A percentile compares a stretch with the other conserved stretches of the same genome.
Evolutionary conservation across 1,139 yeast genomes (phyloP).

Genomic region (Saccharomyces hybrid): DNA sequence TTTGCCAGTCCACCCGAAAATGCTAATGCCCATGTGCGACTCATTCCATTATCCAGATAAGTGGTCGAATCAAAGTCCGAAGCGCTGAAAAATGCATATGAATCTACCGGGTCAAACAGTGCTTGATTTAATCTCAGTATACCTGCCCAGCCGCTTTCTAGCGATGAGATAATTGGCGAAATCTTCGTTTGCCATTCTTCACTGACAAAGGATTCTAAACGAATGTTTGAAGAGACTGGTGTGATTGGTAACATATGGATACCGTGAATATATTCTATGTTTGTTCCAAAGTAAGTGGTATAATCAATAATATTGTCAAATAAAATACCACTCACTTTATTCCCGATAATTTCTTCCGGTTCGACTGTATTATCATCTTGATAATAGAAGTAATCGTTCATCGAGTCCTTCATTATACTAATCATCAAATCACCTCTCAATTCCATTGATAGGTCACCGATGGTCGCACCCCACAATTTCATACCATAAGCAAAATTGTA

Average conservation of each 20-base stretch:
- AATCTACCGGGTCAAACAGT: conserved; percentile 53
- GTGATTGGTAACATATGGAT: conserved; percentile 91
- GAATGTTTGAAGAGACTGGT: conserved; percentile 69
- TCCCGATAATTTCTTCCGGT: conserved; percentile 49
- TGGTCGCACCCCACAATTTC: conserved; percentile 59
- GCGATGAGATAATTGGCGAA: conserved; percentile 41
- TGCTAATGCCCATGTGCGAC: conserved; percentile 83
- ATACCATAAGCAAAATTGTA: conserved; percentile 68
- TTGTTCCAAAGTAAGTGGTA: conserved; percentile 80
- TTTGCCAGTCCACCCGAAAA: conserved; percentile 49
- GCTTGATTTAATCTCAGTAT: conserved; percentile 74
- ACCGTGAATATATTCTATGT: conserved; percentile 80
- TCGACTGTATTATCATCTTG: conserved; percentile 41
- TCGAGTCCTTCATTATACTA: conserved; percentile 48
- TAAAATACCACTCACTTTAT: conserved; percentile 68
- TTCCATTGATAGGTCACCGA: conserved; percentile 46
- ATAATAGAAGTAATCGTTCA: conserved; percentile 57
- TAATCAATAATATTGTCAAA: conserved; percentile 87
- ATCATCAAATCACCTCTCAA: conserved; percentile 55
- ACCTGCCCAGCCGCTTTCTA: conserved; percentile 84
- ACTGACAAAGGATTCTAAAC: conserved; percentile 59
- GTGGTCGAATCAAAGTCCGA: conserved; percentile 37
- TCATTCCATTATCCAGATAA: conserved; percentile 80
- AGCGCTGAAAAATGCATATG: conserved; percentile 63
- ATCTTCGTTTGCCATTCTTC: conserved; percentile 71